phyloP scores from a whole-genome alignment of 2,329 filamentous ascomycete species.

The Alternaria panax region DNA sequence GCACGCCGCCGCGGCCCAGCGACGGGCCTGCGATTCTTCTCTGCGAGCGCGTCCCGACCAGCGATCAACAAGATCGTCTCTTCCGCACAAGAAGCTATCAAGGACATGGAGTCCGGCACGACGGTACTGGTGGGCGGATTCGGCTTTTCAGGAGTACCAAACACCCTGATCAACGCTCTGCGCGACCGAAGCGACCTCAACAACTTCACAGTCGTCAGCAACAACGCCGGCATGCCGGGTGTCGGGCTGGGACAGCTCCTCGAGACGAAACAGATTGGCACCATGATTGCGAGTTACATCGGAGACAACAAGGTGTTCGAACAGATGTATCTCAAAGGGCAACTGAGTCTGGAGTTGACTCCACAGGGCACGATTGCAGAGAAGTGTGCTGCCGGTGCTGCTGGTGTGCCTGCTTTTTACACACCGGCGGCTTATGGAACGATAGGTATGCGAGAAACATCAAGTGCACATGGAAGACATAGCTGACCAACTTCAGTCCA shows the following conservation, averaged over 20 bases:
- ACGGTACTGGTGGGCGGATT: slow-evolving; percentile 51
- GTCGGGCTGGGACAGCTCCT: slow-evolving; percentile 74
- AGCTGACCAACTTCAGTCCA: slow-evolving; percentile 56
- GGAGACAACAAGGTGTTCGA: slow-evolving; percentile 80
- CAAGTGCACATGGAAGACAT: background rate
- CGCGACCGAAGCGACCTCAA: slow-evolving; percentile 45
- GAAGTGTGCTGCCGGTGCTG: slow-evolving; percentile 74
- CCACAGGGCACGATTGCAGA: slow-evolving; percentile 79
- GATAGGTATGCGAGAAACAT: slow-evolving; percentile 48
- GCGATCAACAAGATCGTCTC: slow-evolving; percentile 52
- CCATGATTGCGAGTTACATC: slow-evolving; percentile 77
- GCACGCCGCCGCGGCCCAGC: slow-evolving; percentile 41
- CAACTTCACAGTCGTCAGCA: slow-evolving; percentile 76
- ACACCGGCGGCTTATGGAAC: slow-evolving; percentile 75
- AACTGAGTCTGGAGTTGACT: slow-evolving; percentile 77
- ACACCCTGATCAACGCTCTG: slow-evolving; percentile 51
- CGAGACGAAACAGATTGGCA: slow-evolving; percentile 72
- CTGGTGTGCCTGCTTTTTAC: slow-evolving; percentile 81
- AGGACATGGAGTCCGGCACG: slow-evolving; percentile 48
- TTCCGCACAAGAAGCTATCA: slow-evolving; percentile 49
- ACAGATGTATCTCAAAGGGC: slow-evolving; percentile 75
- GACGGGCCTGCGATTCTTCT: slow-evolving; percentile 43
- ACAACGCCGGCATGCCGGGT: slow-evolving; percentile 77
- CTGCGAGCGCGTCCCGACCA: slow-evolving; percentile 39
- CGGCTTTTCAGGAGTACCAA: slow-evolving; percentile 50